Evolutionary conservation across 2,329 filamentous ascomycete genomes (phyloP).

Genomic region (Talaromyces sp.): DNA sequence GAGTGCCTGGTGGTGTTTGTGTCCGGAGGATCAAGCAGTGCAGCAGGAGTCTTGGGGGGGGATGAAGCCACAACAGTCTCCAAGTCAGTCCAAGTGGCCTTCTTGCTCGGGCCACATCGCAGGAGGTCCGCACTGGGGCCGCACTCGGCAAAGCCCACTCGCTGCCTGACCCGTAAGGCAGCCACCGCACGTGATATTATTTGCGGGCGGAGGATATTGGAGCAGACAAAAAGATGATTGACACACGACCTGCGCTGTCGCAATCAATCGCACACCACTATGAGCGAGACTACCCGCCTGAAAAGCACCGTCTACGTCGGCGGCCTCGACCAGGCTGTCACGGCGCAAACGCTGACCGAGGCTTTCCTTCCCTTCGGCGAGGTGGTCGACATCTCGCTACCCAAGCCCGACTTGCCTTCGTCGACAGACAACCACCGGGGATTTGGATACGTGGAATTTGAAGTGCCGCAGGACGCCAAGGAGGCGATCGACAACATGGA

Average conservation of each 20-base stretch:
- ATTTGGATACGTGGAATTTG: slow-evolving; percentile 95
- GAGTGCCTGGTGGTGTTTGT: neutral
- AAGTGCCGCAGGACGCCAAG: slow-evolving; percentile 74
- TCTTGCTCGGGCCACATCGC: slow-evolving; percentile 8
- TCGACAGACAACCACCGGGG: slow-evolving; percentile 76
- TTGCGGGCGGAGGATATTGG: too few species aligned
- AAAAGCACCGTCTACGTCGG: slow-evolving; percentile 92
- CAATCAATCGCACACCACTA: too few species aligned
- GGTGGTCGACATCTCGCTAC: slow-evolving; percentile 83
- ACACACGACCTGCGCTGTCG: too few species aligned
- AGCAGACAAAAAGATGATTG: too few species aligned
- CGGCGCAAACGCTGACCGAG: slow-evolving; percentile 68
- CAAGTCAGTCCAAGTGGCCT: slow-evolving; percentile 32
- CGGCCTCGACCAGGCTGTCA: slow-evolving; percentile 75
- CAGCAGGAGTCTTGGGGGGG: neutral
- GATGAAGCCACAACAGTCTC: slow-evolving; percentile 1
- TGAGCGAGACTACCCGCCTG: slow-evolving; percentile 76
- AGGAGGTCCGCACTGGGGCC: neutral
- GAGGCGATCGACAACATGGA: slow-evolving; percentile 99
- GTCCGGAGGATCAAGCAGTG: neutral
- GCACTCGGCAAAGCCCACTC: neutral
- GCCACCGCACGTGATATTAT: slow-evolving; percentile 3
- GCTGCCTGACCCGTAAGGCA: slow-evolving; percentile 7
- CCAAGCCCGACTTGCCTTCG: slow-evolving; percentile 78
- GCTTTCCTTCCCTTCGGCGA: slow-evolving; percentile 97